Percentiles rank a stretch among this genome's conserved stretches.
phyloP scores from a whole-genome alignment of 176 grass and related monocot species.

The Dendrocalamus sinicus region DNA sequence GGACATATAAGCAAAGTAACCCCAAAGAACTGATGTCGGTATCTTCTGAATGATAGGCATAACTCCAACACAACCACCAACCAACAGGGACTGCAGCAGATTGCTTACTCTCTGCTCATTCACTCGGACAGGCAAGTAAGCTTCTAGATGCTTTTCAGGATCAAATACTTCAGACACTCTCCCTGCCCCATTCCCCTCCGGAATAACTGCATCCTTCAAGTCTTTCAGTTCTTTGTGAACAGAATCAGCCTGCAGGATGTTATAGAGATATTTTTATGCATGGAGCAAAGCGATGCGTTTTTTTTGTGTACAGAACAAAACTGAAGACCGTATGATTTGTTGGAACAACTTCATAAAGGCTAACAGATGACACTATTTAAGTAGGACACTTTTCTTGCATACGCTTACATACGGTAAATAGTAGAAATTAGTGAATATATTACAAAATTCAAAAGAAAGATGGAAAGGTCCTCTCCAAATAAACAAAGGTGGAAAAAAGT shows the following conservation, averaged over 20 bases:
- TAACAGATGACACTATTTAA: background rate
- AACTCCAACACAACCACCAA: conserved; percentile 69
- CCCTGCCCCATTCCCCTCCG: conserved; percentile 42
- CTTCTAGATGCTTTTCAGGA: conserved; percentile 83
- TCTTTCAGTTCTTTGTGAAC: conserved; percentile 69
- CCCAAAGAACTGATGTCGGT: conserved; percentile 89
- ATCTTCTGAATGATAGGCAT: conserved; percentile 81
- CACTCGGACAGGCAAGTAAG: conserved; percentile 77
- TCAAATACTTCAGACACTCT: conserved; percentile 56
- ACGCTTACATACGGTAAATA: background rate
- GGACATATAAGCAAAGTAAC: conserved; percentile 94
- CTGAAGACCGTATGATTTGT: background rate
- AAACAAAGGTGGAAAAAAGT: background rate
- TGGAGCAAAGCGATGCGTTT: background rate
- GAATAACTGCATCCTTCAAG: conserved; percentile 68
- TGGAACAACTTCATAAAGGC: background rate
- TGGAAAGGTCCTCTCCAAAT: background rate
- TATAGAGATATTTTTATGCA: conserved; percentile 19
- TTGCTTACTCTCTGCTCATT: conserved; percentile 92
- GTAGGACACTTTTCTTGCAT: background rate
- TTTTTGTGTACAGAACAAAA: background rate
- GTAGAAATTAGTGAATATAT: background rate
- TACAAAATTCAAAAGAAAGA: background rate
- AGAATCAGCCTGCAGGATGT: conserved; percentile 53
- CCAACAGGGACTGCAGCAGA: conserved; percentile 78